Conservation (phyloP, 768 basidiomycete genomes). For the Rhodocollybia butyracea region DNA sequence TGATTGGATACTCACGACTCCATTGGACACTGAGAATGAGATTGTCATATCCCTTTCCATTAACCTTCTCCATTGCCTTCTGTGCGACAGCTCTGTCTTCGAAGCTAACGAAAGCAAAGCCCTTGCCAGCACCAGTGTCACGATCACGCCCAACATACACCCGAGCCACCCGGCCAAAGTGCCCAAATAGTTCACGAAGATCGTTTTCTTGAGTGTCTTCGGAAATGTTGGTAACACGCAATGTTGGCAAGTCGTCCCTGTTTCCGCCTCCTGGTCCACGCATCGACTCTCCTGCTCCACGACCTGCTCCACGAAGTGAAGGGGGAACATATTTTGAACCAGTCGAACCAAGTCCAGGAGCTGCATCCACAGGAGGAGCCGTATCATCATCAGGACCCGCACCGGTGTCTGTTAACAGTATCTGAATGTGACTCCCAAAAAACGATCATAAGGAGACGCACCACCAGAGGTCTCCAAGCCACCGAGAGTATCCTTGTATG, state of each 20-base stretch:
- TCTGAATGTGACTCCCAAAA: background rate
- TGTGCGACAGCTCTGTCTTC: slow-evolving; percentile 79
- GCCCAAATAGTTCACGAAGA: slow-evolving; percentile 84
- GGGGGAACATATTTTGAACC: slow-evolving; percentile 92
- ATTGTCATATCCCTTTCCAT: slow-evolving; percentile 92
- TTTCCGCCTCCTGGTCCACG: slow-evolving; percentile 45
- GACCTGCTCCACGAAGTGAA: slow-evolving; percentile 75
- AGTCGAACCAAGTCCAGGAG: slow-evolving; percentile 34
- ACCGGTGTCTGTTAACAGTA: slow-evolving; percentile 22
- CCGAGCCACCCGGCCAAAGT: slow-evolving; percentile 81
- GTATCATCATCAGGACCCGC: slow-evolving; percentile 38
- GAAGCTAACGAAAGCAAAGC: slow-evolving; percentile 97
- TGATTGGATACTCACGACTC: slow-evolving; percentile 45
- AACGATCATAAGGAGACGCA: slow-evolving; percentile 13
- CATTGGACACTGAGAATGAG: slow-evolving; percentile 71
- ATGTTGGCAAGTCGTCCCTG: slow-evolving; percentile 91
- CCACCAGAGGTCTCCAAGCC: slow-evolving; percentile 63
- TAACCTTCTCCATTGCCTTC: slow-evolving; percentile 85
- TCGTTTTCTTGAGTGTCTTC: slow-evolving; percentile 95
- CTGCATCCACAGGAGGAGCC: slow-evolving; percentile 26
- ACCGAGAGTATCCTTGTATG: slow-evolving; percentile 91
- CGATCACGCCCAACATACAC: slow-evolving; percentile 95
- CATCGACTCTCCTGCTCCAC: slow-evolving; percentile 79
- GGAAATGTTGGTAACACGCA: slow-evolving; percentile 95
- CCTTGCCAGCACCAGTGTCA: slow-evolving; percentile 93